Base-by-base conservation (phyloP, 2,329 filamentous ascomycete genomes). In the Exutisphaerella laricina region DNA sequence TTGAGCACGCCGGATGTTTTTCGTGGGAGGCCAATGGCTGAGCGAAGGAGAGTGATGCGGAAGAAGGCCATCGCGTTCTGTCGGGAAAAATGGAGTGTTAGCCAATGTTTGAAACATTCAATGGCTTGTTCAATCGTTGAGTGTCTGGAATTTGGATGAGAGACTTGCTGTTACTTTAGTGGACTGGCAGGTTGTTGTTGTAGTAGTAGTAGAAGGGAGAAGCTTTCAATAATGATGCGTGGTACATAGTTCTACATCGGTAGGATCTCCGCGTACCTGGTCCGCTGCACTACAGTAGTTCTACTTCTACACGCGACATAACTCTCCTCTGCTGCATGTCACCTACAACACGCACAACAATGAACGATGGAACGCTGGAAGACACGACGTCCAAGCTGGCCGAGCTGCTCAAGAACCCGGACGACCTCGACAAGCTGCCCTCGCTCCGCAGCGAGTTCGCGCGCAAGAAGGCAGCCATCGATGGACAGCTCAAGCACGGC, bases 341-440 rank as follows among this genome's bases (percentile, higher is more conserved):
- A n/a, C n/a, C n/a, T n/a, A n/a, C 16, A 13, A 16, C 37, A 21
- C 17, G 25, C 4, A 2, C 18, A 33, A 53, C 23, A 31, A 62
- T 62, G 58, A 60, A 59, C 49, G 59, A 58, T 42, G 43, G 46
- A n/a, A 22, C 46, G 16, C 37, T 49, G 25, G 62, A 64, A 34
- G 60, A 62, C 47, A 55, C 59, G 25, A 53, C 56, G 5, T 57
- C 58, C 65, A 89, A 89, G 73, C 82, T 98, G 65, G 80, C 88
- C 54, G 90, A 97, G 73, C 80, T 97, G 49, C 82, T 98, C 55
- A 87, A 88, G 60, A 88, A 95, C 62, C 88, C 92, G 3, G 92
- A 98, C 64, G 92, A 98, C 69, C 82, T 98, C 55, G 92, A 98
- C 72, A 97, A 96, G 74, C 90, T 98, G 60, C 74, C 82, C 39